Conservation (phyloP, 257 asterid species). For the Voacanga thouarsii region DNA sequence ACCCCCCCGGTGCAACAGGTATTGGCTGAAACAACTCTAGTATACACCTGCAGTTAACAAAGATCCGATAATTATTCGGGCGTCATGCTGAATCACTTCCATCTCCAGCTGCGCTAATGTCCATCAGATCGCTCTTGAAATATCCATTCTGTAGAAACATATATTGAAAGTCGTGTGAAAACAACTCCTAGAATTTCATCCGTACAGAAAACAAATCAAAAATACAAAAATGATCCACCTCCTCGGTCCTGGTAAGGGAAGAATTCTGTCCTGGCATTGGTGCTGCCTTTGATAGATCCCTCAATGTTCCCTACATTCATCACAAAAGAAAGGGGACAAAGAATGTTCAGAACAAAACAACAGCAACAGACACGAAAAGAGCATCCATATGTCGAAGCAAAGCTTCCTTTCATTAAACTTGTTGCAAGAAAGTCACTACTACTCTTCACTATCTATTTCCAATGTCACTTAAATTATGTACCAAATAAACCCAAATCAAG, state of each 20-base stretch:
- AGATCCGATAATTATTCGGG: conserved; percentile 2
- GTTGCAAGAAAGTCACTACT: neutral
- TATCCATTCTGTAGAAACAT: conserved; percentile 38
- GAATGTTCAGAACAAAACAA: neutral
- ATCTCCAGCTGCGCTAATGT: conserved; percentile 35
- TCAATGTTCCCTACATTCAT: conserved; percentile 49
- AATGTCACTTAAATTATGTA: neutral
- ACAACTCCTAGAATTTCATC: neutral
- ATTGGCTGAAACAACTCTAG: conserved; percentile 16
- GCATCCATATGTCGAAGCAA: neutral
- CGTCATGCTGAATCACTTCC: conserved; percentile 46
- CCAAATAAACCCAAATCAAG: neutral
- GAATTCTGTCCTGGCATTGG: conserved; percentile 29
- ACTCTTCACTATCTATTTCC: neutral
- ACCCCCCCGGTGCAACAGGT: neutral
- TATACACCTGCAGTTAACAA: conserved; percentile 13
- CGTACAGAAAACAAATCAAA: neutral
- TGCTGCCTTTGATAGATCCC: conserved; percentile 62
- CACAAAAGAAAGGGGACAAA: neutral
- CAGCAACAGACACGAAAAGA: neutral
- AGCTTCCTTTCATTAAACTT: neutral
- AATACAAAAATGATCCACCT: conserved; percentile 35
- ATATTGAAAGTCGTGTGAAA: neutral
- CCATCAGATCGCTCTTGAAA: conserved; percentile 52
- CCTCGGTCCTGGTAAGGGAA: conserved; percentile 37